Base-by-base conservation (phyloP, 495 filamentous ascomycete genomes). In the Pyronema omphalodes region DNA sequence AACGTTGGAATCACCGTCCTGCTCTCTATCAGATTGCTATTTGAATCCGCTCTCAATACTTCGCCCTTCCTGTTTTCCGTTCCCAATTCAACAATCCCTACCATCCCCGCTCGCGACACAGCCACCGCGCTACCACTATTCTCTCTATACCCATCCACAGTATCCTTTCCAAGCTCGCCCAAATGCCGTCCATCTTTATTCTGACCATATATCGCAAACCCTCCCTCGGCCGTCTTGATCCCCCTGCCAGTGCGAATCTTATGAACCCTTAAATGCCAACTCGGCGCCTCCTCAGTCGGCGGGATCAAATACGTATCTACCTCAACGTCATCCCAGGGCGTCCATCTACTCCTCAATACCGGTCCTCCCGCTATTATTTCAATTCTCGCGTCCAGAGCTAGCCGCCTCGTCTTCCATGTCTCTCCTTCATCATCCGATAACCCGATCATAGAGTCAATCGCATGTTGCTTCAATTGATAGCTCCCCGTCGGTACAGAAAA, bases 391-490 rank as follows among this genome's bases (percentile, higher is more conserved):
- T 78, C 76, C 37, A 72, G 67, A 12, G 74, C 77, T 7, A 79
- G 62, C 5, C 82, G 70, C 7, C 83, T 71, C 57, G 83, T 78
- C 63, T 85, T 82, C 84, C 83, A 88, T 50, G 79, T 77, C 65
- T 88, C 83, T 37, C 83, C 83, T 9, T 73, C 79, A 67, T 87
- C 84, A 57, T 86, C 83, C 1, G 80, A 86, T 3, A 88, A 67
- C 9, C 81, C 84, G 7, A 88, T 74, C 64, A 83, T 80, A 17
- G 75, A 80, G 56, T 85, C 84, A 0, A 82, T 76, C 0, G 81
- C 82, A 60, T 79, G 82, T 59, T 86, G 82, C 61, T 86, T 82
- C 0, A 88, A 73, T 9, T 78, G 76, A 69, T 83, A 83, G n/a
- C 75, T 71, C 1, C 84, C 84, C 0, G 81, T 83, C 0, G 83